Conservation (phyloP, 768 basidiomycete genomes). For the Naganishia kalamii region DNA sequence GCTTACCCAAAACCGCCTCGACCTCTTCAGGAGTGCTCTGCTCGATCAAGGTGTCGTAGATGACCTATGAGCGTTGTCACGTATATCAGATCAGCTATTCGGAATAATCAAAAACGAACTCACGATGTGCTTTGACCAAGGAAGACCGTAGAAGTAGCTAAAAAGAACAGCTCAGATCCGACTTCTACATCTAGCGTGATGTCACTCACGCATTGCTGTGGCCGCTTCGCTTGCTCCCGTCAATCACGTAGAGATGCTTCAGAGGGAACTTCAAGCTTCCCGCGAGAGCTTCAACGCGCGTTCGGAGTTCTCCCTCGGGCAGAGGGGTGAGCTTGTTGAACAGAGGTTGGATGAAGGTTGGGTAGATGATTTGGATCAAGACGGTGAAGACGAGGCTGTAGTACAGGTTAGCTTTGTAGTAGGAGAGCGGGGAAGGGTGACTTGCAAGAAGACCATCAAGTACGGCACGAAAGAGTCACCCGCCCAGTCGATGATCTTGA, state of each 20-base stretch:
- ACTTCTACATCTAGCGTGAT: neutral
- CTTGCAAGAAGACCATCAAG: slow-evolving; percentile 87
- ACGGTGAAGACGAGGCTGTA: slow-evolving; percentile 73
- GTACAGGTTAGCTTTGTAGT: neutral
- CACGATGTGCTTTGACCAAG: slow-evolving; percentile 63
- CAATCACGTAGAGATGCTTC: slow-evolving; percentile 91
- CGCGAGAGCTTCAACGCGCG: slow-evolving; percentile 70
- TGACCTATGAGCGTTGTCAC: slow-evolving; percentile 48
- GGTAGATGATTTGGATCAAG: slow-evolving; percentile 56
- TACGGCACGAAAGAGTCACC: slow-evolving; percentile 87
- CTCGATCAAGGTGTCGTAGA: slow-evolving; percentile 94
- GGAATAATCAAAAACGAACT: slow-evolving; percentile 13
- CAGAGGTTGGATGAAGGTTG: slow-evolving; percentile 65
- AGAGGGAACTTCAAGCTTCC: slow-evolving; percentile 81
- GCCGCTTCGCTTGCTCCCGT: slow-evolving; percentile 89
- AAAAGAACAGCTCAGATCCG: neutral
- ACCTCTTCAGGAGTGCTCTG: slow-evolving; percentile 85
- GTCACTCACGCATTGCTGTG: slow-evolving; percentile 67
- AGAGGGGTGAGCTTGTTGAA: slow-evolving; percentile 97
- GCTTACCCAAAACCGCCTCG: slow-evolving; percentile 75
- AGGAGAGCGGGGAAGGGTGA: slow-evolving; percentile 20
- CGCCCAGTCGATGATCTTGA: slow-evolving; percentile 86
- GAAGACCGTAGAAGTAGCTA: slow-evolving; percentile 94
- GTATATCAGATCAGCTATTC: neutral
- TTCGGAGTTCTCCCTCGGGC: slow-evolving; percentile 65